phyloP scores from a whole-genome alignment of 23 red algal species.

The Rhodosorus marinus region DNA sequence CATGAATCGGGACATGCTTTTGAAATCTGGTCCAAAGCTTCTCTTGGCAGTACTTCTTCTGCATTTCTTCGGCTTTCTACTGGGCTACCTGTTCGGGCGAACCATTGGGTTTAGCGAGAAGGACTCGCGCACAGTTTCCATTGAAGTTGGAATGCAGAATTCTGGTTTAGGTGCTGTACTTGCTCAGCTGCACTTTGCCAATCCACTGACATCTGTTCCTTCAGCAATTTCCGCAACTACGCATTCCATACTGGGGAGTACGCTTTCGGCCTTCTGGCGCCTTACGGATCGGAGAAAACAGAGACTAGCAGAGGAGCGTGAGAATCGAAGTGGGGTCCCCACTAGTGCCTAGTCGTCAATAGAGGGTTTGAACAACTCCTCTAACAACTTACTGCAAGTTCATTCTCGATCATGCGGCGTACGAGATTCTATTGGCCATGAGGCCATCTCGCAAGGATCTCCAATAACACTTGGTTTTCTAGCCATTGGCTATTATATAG shows the following conservation, averaged over 20 bases:
- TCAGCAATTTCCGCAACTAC: slow-evolving; percentile 70
- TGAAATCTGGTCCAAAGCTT: slow-evolving; percentile 8
- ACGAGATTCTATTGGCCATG: too few relatives aligned
- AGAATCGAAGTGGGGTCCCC: neutral
- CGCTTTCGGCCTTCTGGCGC: slow-evolving; percentile 59
- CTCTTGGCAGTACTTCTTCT: slow-evolving; percentile 29
- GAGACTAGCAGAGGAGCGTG: neutral
- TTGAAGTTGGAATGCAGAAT: slow-evolving; percentile 99
- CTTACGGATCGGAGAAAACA: slow-evolving; percentile 1
- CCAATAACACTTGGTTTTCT: too few relatives aligned
- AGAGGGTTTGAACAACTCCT: too few relatives aligned
- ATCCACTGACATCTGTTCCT: slow-evolving; percentile 43
- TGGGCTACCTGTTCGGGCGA: slow-evolving; percentile 42
- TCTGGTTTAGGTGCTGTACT: slow-evolving; percentile 65
- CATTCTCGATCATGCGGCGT: too few relatives aligned
- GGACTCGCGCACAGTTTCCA: slow-evolving; percentile 32
- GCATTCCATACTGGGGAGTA: slow-evolving; percentile 72
- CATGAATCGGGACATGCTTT: slow-evolving; percentile 10
- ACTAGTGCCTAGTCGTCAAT: too few relatives aligned
- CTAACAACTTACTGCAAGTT: too few relatives aligned
- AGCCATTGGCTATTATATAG: too few relatives aligned
- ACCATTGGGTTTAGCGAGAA: slow-evolving; percentile 3
- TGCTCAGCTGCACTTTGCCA: slow-evolving; percentile 56
- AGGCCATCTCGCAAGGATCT: too few relatives aligned
- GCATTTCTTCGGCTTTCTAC: slow-evolving; percentile 37